Conservation (phyloP, 2,329 filamentous ascomycete genomes). For the Cadophora malorum region DNA sequence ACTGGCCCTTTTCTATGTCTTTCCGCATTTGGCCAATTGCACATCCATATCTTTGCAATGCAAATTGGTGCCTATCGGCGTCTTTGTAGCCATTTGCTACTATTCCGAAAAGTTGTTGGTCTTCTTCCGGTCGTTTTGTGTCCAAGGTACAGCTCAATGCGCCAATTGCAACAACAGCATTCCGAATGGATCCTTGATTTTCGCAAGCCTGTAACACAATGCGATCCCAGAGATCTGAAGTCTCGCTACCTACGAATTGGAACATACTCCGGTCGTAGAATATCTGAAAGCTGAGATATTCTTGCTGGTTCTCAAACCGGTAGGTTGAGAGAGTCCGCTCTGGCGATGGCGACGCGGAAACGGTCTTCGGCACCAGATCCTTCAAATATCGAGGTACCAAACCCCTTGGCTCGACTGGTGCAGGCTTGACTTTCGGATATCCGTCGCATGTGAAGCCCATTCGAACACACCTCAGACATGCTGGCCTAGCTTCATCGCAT, state of each 20-base stretch:
- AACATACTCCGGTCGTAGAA: conserved; percentile 19
- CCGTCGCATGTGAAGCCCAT: conserved; percentile 8
- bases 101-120: background rate
- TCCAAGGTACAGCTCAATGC: conserved; percentile 11
- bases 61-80: conserved; percentile 8
- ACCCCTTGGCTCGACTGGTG: background rate
- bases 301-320: background rate
- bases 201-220: conserved; percentile 18
- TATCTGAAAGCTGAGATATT: conserved; percentile 11
- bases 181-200: conserved; percentile 6
- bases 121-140: background rate
- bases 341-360: background rate
- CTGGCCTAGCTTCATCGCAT: conserved; percentile 3
- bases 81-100: background rate
- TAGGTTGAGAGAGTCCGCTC: conserved; percentile 9
- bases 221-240: conserved; percentile 9
- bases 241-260: conserved; percentile 13
- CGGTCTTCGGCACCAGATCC: background rate
- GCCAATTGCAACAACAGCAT: conserved; percentile 19
- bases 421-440: conserved; percentile 3
- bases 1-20: background rate
- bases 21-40: conserved; percentile 9
- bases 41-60: conserved; percentile 16
- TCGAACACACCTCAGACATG: conserved; percentile 7
- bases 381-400: background rate